A percentile compares a stretch with the other conserved stretches of the same genome.
These are phyloP conservation scores for Erodium texanum DNA, from an alignment of 441 rosid species.

Conservation along the genomic window DNA sequence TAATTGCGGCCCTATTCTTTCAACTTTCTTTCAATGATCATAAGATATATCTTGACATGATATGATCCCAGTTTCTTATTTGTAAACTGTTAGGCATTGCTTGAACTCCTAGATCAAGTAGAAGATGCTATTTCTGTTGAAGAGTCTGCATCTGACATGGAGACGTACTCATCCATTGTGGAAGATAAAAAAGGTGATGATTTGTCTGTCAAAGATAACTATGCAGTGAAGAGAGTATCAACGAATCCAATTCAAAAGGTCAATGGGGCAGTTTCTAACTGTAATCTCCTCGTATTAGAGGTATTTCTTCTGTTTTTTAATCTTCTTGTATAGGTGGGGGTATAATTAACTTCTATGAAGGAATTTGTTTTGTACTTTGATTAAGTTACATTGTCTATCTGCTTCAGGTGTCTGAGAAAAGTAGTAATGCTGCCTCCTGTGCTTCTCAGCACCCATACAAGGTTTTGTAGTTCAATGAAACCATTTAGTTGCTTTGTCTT, in stretches of 20 bases:
- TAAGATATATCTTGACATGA: constrained; percentile 1
- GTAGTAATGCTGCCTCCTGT: constrained; percentile 28
- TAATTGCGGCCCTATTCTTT: constrained; percentile 2
- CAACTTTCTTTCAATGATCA: background rate
- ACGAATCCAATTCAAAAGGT: constrained; percentile 23
- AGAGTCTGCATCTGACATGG: constrained; percentile 34
- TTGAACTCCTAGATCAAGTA: constrained; percentile 89
- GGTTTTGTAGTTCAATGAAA: constrained; percentile 32
- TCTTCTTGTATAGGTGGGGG: constrained; percentile 4
- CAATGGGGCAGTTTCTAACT: constrained; percentile 25
- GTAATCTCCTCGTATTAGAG: constrained; percentile 83
- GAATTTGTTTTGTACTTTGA: constrained; percentile 15
- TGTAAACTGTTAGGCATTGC: constrained; percentile 50
- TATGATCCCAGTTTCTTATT: constrained; percentile 9
- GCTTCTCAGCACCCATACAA: constrained; percentile 43
- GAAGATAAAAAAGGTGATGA: constrained; percentile 27
- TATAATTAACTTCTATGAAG: background rate
- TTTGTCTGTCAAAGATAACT: constrained; percentile 19
- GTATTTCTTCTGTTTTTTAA: constrained; percentile 20
- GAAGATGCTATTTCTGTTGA: constrained; percentile 85
- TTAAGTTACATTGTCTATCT: constrained; percentile 12
- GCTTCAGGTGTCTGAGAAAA: constrained; percentile 70
- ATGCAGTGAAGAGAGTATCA: constrained; percentile 22
- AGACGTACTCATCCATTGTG: constrained; percentile 33
- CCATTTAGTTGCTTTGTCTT: constrained; percentile 15